phyloP scores from a whole-genome alignment of 2,329 filamentous ascomycete species.

The Fusarium sp. region DNA sequence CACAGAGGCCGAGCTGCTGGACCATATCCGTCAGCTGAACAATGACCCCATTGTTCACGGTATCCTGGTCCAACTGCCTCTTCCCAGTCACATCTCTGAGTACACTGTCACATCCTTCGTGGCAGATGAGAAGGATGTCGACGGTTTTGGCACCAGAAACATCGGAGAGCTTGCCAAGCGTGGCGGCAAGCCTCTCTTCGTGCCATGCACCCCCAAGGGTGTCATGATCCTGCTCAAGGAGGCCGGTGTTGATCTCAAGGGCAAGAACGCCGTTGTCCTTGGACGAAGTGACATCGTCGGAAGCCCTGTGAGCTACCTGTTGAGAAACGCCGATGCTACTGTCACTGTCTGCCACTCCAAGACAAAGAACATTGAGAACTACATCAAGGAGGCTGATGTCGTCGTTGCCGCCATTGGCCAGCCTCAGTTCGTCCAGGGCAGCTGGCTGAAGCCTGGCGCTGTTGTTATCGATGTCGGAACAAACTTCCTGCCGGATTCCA shows the following conservation, averaged over 20 bases:
- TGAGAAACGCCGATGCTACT: conserved; percentile 95
- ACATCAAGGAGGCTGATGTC: conserved; percentile 88
- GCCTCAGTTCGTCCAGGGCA: conserved; percentile 88
- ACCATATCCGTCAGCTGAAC: conserved; percentile 85
- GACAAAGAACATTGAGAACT: conserved; percentile 77
- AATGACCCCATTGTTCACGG: conserved; percentile 88
- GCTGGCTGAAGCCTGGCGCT: conserved; percentile 94
- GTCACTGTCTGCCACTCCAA: conserved; percentile 96
- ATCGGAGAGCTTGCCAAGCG: conserved; percentile 98
- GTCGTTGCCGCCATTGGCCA: conserved; percentile 92
- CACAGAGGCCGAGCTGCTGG: conserved; percentile 86
- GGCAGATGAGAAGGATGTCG: conserved; percentile 94
- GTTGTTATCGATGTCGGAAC: conserved; percentile 98
- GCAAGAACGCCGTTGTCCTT: conserved; percentile 94
- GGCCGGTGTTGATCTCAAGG: conserved; percentile 82
- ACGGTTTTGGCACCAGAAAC: conserved; percentile 93
- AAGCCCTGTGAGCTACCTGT: conserved; percentile 93
- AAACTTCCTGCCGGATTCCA: conserved; percentile 90
- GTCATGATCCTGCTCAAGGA: conserved; percentile 93
- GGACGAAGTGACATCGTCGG: conserved; percentile 98
- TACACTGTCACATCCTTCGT: conserved; percentile 91
- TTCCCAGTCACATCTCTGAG: conserved; percentile 91
- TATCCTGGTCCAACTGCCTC: conserved; percentile 91
- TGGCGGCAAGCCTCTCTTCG: conserved; percentile 88
- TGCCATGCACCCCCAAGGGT: conserved; percentile 96